Conservation (phyloP, 2,329 filamentous ascomycete species). For the Sodiomyces alkalinus region DNA sequence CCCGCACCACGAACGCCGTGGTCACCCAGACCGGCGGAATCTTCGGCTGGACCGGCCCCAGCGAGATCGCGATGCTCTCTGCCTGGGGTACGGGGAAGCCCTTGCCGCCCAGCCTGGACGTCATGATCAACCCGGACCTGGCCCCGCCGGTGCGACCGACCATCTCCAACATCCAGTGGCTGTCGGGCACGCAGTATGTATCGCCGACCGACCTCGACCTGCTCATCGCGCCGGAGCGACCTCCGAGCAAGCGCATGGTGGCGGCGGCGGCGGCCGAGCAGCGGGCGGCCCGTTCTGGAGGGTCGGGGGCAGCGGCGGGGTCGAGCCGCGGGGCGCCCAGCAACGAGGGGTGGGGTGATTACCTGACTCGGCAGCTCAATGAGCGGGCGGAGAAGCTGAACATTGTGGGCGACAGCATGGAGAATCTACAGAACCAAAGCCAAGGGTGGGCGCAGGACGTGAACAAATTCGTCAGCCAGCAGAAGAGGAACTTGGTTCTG, state of each 20-base stretch:
- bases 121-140: slow-evolving; percentile 63
- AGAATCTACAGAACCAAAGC: slow-evolving; percentile 66
- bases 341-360: slow-evolving; percentile 58
- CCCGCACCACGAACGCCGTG: slow-evolving; percentile 51
- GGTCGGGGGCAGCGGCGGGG: slow-evolving; percentile 12
- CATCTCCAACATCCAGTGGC: slow-evolving; percentile 93
- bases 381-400: slow-evolving; percentile 81
- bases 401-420: slow-evolving; percentile 72
- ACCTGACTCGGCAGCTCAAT: slow-evolving; percentile 74
- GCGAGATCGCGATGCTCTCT: slow-evolving; percentile 69
- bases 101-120: slow-evolving; percentile 51
- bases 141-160: slow-evolving; percentile 68
- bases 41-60: slow-evolving; percentile 77
- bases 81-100: slow-evolving; percentile 64
- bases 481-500: slow-evolving; percentile 74
- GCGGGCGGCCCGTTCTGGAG: slow-evolving; percentile 31
- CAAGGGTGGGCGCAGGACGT: slow-evolving; percentile 78
- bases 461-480: slow-evolving; percentile 68
- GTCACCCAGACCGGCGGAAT: slow-evolving; percentile 71
- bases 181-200: slow-evolving; percentile 84
- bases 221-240: slow-evolving; percentile 75
- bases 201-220: slow-evolving; percentile 78
- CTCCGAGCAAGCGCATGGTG: slow-evolving; percentile 77
- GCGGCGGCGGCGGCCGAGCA: slow-evolving; percentile 66
- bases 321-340: slow-evolving; percentile 11